A percentile compares a stretch with the other conserved stretches of the same genome.
Conservation (phyloP, 768 basidiomycete genomes). For the Lentinula guzmanii region DNA sequence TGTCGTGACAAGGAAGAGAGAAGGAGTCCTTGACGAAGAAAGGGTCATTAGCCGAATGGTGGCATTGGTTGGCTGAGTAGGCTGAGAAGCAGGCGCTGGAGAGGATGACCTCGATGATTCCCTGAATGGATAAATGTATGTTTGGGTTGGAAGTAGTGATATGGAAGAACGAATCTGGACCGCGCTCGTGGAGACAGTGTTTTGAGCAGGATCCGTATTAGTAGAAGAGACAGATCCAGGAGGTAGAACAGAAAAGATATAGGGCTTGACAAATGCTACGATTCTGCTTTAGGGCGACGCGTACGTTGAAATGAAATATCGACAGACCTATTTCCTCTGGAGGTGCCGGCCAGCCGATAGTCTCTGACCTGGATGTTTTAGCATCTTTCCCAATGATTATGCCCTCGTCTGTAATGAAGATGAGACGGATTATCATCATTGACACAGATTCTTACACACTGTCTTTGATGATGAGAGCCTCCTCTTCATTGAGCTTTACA, state of each 20-base stretch:
- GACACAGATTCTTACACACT: conserved; percentile 40
- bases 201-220: conserved; percentile 16
- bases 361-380: conserved; percentile 38
- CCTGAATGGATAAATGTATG: conserved; percentile 57
- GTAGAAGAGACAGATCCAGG: conserved; percentile 48
- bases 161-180: conserved; percentile 70
- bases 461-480: conserved; percentile 73
- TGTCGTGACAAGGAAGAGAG: conserved; percentile 60
- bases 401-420: conserved; percentile 49
- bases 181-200: conserved; percentile 42
- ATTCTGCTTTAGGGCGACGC: background rate
- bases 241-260: conserved; percentile 71
- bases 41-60: conserved; percentile 62
- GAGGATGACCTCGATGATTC: conserved; percentile 21
- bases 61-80: conserved; percentile 30
- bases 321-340: conserved; percentile 76
- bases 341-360: conserved; percentile 70
- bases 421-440: background rate
- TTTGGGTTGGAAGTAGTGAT: conserved; percentile 56
- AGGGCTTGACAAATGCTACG: conserved; percentile 69
- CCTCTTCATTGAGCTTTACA: conserved; percentile 47
- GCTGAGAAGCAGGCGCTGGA: conserved; percentile 12
- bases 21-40: conserved; percentile 45
- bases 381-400: conserved; percentile 59
- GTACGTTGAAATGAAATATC: background rate